Percentiles rank a stretch among this genome's conserved stretches.
These are phyloP conservation scores for Tulasnella calospora DNA, from an alignment of 768 basidiomycete species.

Conservation along the genomic window DNA sequence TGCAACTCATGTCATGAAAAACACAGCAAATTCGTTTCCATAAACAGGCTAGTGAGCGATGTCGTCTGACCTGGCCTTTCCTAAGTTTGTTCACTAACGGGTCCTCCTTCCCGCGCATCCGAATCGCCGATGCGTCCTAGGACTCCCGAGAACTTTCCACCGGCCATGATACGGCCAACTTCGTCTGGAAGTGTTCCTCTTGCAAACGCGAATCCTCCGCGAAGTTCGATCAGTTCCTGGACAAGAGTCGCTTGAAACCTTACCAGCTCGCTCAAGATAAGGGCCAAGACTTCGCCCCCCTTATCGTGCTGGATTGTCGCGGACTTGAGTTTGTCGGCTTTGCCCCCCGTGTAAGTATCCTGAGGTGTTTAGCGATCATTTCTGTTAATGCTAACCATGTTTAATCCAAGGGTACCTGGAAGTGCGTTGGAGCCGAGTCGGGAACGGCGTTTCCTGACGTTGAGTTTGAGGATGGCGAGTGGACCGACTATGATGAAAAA, in stretches of 20 bases:
- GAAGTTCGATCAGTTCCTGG: conserved; percentile 56
- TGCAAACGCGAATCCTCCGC: conserved; percentile 78
- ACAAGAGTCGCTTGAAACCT: conserved; percentile 50
- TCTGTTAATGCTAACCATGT: conserved; percentile 14
- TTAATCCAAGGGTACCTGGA: conserved; percentile 63
- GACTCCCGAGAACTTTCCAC: conserved; percentile 62
- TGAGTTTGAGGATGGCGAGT: conserved; percentile 62
- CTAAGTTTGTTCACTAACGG: neutral
- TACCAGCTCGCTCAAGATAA: conserved; percentile 34
- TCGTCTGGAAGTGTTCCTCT: conserved; percentile 65
- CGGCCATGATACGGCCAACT: conserved; percentile 61
- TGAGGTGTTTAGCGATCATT: neutral
- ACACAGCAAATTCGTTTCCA: conserved; percentile 64
- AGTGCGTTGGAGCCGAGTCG: conserved; percentile 57
- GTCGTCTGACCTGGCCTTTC: neutral
- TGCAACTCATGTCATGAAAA: conserved; percentile 75
- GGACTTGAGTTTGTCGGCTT: conserved; percentile 80
- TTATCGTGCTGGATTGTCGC: conserved; percentile 75
- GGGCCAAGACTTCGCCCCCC: conserved; percentile 54
- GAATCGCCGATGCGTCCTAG: conserved; percentile 38
- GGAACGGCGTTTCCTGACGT: conserved; percentile 59
- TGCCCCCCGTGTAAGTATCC: conserved; percentile 56
- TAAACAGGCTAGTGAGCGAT: conserved; percentile 60
- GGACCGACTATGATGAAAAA: conserved; percentile 92
- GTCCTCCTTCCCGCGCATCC: neutral